Evolutionary conservation across 768 basidiomycete species (phyloP).

Genomic region (Leccinum boreale): DNA sequence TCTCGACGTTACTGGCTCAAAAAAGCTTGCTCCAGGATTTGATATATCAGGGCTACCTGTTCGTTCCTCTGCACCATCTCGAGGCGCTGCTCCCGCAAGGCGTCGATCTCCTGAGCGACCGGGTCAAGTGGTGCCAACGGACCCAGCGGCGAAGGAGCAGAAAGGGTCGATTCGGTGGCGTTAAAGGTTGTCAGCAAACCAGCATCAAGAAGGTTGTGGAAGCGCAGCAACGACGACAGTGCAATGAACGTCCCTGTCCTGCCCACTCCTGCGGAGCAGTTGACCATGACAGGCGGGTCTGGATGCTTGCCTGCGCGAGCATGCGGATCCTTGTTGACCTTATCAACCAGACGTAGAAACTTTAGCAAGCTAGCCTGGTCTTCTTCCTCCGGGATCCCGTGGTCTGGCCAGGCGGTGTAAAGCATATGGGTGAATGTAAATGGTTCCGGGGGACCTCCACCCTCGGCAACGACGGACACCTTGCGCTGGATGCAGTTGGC

Average conservation of each 20-base stretch:
- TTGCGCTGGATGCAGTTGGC: constrained; percentile 63
- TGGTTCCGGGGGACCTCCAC: constrained; percentile 27
- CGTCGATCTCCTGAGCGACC: constrained; percentile 71
- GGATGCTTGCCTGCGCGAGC: constrained; percentile 35
- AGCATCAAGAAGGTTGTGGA: constrained; percentile 43
- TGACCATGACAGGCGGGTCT: constrained; percentile 76
- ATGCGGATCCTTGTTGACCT: constrained; percentile 48
- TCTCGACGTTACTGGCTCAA: constrained; percentile 6
- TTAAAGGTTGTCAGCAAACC: constrained; percentile 21
- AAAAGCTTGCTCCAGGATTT: constrained; percentile 41
- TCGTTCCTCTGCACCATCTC: constrained; percentile 77
- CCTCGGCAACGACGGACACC: constrained; percentile 48
- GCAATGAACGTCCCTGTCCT: constrained; percentile 87
- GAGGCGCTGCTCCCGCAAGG: constrained; percentile 74
- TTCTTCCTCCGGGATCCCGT: constrained; percentile 67
- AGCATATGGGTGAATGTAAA: constrained; percentile 68
- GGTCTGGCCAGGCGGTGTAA: constrained; percentile 80
- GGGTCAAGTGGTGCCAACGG: constrained; percentile 51
- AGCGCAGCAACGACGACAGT: constrained; percentile 72
- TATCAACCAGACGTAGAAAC: constrained; percentile 65
- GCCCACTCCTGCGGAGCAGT: constrained; percentile 87
- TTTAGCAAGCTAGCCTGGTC: constrained; percentile 57
- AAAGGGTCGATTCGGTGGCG: constrained; percentile 20
- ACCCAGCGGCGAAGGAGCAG: constrained; percentile 55
- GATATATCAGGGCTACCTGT: constrained; percentile 64